Conservation (phyloP, 345 rosid genomes). For the Microthlaspi erraticum region DNA sequence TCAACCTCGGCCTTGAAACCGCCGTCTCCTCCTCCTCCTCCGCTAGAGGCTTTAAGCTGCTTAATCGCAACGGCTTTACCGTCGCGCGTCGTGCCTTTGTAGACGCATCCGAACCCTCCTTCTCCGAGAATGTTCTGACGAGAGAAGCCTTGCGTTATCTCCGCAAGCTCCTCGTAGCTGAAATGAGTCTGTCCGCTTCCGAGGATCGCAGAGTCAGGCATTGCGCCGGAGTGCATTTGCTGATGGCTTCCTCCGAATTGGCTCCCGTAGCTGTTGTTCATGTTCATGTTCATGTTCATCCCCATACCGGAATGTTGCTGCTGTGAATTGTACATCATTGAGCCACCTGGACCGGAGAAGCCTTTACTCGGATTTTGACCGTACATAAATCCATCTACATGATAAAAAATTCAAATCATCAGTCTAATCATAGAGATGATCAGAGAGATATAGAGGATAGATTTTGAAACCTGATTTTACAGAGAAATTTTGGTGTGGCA, state of each 20-base stretch:
- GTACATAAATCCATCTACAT: constrained; percentile 60
- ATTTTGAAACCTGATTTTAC: constrained; percentile 62
- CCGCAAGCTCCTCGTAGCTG: constrained; percentile 74
- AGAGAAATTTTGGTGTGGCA: constrained; percentile 56
- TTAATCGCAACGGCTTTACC: constrained; percentile 82
- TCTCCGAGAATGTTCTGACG: constrained; percentile 77
- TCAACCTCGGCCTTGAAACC: constrained; percentile 96
- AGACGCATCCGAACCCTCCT: constrained; percentile 96
- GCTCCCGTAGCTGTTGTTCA: constrained; percentile 53
- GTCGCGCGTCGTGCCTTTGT: constrained; percentile 59
- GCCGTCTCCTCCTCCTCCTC: constrained; percentile 93
- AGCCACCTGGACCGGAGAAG: constrained; percentile 44
- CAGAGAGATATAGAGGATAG: neutral
- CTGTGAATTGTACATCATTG: constrained; percentile 54
- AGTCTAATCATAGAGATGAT: neutral
- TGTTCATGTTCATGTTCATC: constrained; percentile 1
- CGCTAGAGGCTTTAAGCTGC: constrained; percentile 87
- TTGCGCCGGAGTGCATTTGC: constrained; percentile 41
- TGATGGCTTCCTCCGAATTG: constrained; percentile 39
- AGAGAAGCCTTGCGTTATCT: constrained; percentile 79
- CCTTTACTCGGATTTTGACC: constrained; percentile 49
- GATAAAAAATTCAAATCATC: neutral
- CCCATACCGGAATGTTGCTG: constrained; percentile 42
- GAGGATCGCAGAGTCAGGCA: constrained; percentile 56
- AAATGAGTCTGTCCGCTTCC: constrained; percentile 60